Evolutionary conservation across 2,329 filamentous ascomycete genomes (phyloP).

Genomic region (Cytospora mali): DNA sequence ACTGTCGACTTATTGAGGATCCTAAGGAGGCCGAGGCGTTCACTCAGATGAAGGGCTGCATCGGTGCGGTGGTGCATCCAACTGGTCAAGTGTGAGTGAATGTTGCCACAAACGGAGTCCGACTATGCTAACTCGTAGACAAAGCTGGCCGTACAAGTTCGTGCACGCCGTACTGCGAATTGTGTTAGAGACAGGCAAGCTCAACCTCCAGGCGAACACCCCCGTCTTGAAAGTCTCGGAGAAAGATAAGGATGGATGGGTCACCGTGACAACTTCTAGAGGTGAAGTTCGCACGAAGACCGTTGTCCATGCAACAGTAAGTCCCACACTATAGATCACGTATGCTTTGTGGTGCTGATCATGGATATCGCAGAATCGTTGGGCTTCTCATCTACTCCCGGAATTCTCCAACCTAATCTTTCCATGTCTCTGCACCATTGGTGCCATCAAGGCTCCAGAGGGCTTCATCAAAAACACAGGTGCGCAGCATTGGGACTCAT

Average conservation of each 20-base stretch:
- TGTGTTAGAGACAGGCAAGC: slow-evolving; percentile 22
- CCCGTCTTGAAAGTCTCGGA: slow-evolving; percentile 33
- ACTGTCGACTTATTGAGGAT: slow-evolving; percentile 31
- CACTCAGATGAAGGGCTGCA: slow-evolving; percentile 37
- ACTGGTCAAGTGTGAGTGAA: slow-evolving; percentile 28
- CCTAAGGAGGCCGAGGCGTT: slow-evolving; percentile 34
- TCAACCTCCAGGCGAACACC: slow-evolving; percentile 36
- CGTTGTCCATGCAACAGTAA: slow-evolving; percentile 28
- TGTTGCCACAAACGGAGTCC: accelerated
- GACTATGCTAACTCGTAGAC: neutral
- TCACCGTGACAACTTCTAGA: slow-evolving; percentile 31
- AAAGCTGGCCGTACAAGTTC: slow-evolving; percentile 29
- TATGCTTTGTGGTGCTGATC: neutral
- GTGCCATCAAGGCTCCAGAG: slow-evolving; percentile 36
- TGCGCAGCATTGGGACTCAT: slow-evolving; percentile 37
- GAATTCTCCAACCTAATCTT: slow-evolving; percentile 27
- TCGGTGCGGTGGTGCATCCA: slow-evolving; percentile 36
- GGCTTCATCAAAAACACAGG: slow-evolving; percentile 37
- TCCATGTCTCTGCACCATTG: slow-evolving; percentile 30
- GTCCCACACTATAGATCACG: neutral
- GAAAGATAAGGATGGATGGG: slow-evolving; percentile 32
- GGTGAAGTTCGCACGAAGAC: slow-evolving; percentile 24
- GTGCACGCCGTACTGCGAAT: slow-evolving; percentile 28
- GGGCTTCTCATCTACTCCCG: slow-evolving; percentile 29
- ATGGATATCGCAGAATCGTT: slow-evolving; percentile 15